phyloP scores from a whole-genome alignment of 1,139 yeast genomes.

The Nakaseomyces nivariensis region DNA sequence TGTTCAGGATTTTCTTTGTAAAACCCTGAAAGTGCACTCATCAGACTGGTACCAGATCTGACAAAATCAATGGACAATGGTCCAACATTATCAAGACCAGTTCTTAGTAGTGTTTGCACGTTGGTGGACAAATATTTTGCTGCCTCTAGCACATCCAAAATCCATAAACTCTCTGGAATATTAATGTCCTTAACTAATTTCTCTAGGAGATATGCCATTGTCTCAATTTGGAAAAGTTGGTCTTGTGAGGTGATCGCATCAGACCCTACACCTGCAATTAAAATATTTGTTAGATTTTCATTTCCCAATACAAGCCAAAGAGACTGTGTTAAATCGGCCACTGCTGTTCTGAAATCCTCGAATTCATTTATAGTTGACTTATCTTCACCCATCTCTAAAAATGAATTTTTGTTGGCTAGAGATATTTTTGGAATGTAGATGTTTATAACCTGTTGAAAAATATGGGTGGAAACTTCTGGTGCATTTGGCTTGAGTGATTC shows the following conservation, averaged over 20 bases:
- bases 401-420: slow-evolving; percentile 23
- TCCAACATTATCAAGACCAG: slow-evolving; percentile 17
- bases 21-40: slow-evolving; percentile 49
- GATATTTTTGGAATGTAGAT: slow-evolving; percentile 29
- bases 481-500: slow-evolving; percentile 22
- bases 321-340: slow-evolving; percentile 65
- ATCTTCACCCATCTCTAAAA: slow-evolving; percentile 26
- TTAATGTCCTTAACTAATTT: slow-evolving; percentile 35
- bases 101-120: slow-evolving; percentile 23
- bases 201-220: slow-evolving; percentile 54
- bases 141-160: slow-evolving; percentile 28
- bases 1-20: slow-evolving; percentile 33
- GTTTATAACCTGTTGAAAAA: slow-evolving; percentile 27
- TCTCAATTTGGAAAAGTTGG: slow-evolving; percentile 49
- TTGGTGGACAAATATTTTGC: slow-evolving; percentile 20
- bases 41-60: slow-evolving; percentile 41
- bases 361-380: slow-evolving; percentile 39
- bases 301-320: slow-evolving; percentile 56
- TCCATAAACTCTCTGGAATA: slow-evolving; percentile 34
- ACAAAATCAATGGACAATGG: slow-evolving; percentile 19
- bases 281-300: slow-evolving; percentile 40
- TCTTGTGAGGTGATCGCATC: slow-evolving; percentile 22
- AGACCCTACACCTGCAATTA: slow-evolving; percentile 37
- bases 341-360: slow-evolving; percentile 55
- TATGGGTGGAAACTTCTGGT: slow-evolving; percentile 19